A percentile compares a stretch with the other conserved stretches of the same genome.
phyloP scores from a whole-genome alignment of 129 eudicot species.

The Centella asiatica region DNA sequence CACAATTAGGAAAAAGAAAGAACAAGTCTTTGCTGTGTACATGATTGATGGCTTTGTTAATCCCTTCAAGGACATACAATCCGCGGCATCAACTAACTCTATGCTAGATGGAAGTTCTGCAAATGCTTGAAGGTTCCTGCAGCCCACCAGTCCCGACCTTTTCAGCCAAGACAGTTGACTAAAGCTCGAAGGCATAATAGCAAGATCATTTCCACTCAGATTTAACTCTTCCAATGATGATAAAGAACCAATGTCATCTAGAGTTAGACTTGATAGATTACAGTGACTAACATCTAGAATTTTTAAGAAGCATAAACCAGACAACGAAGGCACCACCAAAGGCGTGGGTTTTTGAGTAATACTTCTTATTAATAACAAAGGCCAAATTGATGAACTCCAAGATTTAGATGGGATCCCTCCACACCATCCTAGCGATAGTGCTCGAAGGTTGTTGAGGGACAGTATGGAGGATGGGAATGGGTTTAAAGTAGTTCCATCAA shows the following conservation, averaged over 20 bases:
- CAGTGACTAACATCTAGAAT: slow-evolving; percentile 23
- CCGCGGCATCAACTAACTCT: not conserved
- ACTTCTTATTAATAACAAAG: slow-evolving; percentile 6
- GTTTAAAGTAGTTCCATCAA: slow-evolving; percentile 6
- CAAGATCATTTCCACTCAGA: slow-evolving; percentile 31
- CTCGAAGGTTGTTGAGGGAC: slow-evolving; percentile 1
- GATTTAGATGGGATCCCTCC: slow-evolving; percentile 6
- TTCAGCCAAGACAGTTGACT: slow-evolving; percentile 19
- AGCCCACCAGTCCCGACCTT: slow-evolving; percentile 34
- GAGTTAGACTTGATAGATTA: slow-evolving; percentile 14
- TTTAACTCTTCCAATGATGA: slow-evolving; percentile 27
- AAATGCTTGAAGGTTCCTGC: slow-evolving; percentile 30
- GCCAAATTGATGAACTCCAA: slow-evolving; percentile 13
- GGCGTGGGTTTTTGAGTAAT: not conserved
- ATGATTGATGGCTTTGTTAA: not conserved
- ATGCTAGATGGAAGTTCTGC: slow-evolving; percentile 37
- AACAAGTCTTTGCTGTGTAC: slow-evolving; percentile 2
- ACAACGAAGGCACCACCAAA: slow-evolving; percentile 24
- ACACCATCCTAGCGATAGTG: slow-evolving; percentile 6
- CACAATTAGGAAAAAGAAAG: not conserved
- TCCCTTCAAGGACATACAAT: not conserved
- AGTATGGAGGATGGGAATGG: slow-evolving; percentile 7
- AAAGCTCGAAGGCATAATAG: slow-evolving; percentile 18
- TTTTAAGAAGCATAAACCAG: slow-evolving; percentile 20
- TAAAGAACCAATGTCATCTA: slow-evolving; percentile 15